A percentile compares a stretch with the other conserved stretches of the same genome.
phyloP scores from a whole-genome alignment of 2,329 filamentous ascomycete genomes.

The Sclerotinia glacialis region DNA sequence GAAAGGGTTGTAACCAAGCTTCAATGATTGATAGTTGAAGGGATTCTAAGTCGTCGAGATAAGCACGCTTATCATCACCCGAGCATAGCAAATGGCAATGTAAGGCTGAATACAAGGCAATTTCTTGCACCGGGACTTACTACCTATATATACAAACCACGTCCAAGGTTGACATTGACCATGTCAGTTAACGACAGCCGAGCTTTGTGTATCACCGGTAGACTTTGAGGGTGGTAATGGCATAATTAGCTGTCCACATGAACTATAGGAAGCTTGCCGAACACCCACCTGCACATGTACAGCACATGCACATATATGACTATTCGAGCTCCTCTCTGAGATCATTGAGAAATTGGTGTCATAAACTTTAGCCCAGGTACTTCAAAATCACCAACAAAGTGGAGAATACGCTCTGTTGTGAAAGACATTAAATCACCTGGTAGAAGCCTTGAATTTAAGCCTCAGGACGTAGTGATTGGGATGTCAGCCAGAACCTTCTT shows the following conservation, averaged over 20 bases:
- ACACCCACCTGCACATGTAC: not conserved
- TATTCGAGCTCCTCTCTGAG: not conserved
- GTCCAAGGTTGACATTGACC: not conserved
- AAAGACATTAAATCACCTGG: not conserved
- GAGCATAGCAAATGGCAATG: not conserved
- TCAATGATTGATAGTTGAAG: constrained; percentile 5
- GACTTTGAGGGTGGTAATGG: not conserved
- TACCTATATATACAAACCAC: not conserved
- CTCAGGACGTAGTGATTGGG: not conserved
- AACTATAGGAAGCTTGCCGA: not conserved
- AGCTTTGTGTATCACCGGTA: not conserved
- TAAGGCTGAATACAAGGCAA: constrained; percentile 10
- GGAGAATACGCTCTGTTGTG: not conserved
- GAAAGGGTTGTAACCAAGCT: not conserved
- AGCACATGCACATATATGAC: constrained; percentile 1
- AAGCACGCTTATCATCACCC: constrained; percentile 5
- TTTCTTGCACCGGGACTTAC: not conserved
- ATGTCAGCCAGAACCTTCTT: not conserved
- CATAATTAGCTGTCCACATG: constrained; percentile 6
- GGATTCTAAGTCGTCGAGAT: not conserved
- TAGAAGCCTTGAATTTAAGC: not conserved
- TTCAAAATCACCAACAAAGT: not conserved
- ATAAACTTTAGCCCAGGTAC: too few relatives aligned
- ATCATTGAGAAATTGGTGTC: not conserved
- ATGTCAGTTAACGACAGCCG: not conserved